These are phyloP conservation scores for Phytopythium chamaehyphon DNA, from an alignment of 352 stramenopile genomes.

Conservation along the genomic window DNA sequence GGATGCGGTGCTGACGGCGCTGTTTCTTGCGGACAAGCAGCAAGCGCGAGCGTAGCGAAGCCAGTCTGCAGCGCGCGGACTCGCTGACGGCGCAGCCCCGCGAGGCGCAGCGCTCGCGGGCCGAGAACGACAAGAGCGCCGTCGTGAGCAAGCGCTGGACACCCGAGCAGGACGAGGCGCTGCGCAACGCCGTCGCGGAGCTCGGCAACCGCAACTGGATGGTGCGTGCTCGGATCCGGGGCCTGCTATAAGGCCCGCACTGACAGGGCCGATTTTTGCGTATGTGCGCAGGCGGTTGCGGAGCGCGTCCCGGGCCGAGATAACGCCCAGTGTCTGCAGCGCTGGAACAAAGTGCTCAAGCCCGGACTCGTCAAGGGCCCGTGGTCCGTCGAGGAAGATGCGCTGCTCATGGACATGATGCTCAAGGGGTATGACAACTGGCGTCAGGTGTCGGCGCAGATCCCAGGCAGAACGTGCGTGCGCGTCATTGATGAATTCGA, in stretches of 20 bases:
- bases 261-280: too few relatives aligned
- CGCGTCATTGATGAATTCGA: background rate
- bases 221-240: constrained; percentile 26
- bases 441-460: constrained; percentile 60
- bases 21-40: constrained; percentile 7
- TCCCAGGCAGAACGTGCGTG: constrained; percentile 64
- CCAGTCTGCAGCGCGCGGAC: constrained; percentile 8
- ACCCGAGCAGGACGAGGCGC: constrained; percentile 74
- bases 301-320: constrained; percentile 56
- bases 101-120: constrained; percentile 40
- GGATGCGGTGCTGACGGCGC: background rate
- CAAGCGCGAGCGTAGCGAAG: constrained; percentile 29
- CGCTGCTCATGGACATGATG: constrained; percentile 81
- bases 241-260: too few relatives aligned
- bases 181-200: constrained; percentile 71
- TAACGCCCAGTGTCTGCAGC: constrained; percentile 82
- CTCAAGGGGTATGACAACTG: constrained; percentile 76
- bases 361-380: constrained; percentile 90
- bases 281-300: constrained; percentile 62
- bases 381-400: constrained; percentile 91
- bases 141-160: constrained; percentile 71
- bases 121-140: constrained; percentile 41
- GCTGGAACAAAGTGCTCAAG: constrained; percentile 89
- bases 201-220: constrained; percentile 89
- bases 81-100: constrained; percentile 15